Conservation (phyloP, 768 basidiomycete genomes). For the Terana coerulea region DNA sequence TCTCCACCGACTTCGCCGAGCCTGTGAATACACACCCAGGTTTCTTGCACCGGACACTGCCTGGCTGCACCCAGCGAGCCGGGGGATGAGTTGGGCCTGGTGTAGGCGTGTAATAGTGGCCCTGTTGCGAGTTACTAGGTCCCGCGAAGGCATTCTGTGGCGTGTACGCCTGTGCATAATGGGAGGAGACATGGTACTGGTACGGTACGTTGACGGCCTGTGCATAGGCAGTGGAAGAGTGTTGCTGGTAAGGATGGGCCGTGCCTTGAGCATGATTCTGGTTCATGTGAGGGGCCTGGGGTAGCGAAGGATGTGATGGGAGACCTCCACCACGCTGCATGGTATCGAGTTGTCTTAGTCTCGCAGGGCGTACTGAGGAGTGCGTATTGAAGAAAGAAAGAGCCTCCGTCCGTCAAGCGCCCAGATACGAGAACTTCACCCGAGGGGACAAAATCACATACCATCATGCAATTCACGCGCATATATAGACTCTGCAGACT, state of each 20-base stretch:
- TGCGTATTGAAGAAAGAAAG: too few relatives aligned
- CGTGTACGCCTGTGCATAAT: slow-evolving; percentile 31
- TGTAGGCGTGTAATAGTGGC: background rate
- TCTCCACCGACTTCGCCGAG: slow-evolving; percentile 66
- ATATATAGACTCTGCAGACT: too few relatives aligned
- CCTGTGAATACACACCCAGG: slow-evolving; percentile 66
- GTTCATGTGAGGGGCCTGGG: slow-evolving; percentile 9
- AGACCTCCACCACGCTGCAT: slow-evolving; percentile 12
- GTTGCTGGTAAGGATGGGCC: background rate
- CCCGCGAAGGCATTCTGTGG: slow-evolving; percentile 13
- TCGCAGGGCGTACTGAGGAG: too few relatives aligned
- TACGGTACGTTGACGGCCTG: background rate
- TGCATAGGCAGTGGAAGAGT: background rate
- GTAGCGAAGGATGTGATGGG: slow-evolving; percentile 16
- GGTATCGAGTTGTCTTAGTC: background rate
- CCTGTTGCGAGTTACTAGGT: background rate
- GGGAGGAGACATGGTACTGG: slow-evolving; percentile 23
- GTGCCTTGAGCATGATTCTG: background rate
- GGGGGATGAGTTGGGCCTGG: background rate
- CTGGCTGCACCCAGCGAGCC: slow-evolving; percentile 57
- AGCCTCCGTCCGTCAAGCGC: too few relatives aligned
- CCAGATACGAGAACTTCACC: too few relatives aligned
- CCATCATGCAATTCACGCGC: too few relatives aligned
- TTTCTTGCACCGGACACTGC: slow-evolving; percentile 56
- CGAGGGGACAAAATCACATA: too few relatives aligned